phyloP scores from a whole-genome alignment of 1,284 basidiomycete species.

The Flammula alnicola region DNA sequence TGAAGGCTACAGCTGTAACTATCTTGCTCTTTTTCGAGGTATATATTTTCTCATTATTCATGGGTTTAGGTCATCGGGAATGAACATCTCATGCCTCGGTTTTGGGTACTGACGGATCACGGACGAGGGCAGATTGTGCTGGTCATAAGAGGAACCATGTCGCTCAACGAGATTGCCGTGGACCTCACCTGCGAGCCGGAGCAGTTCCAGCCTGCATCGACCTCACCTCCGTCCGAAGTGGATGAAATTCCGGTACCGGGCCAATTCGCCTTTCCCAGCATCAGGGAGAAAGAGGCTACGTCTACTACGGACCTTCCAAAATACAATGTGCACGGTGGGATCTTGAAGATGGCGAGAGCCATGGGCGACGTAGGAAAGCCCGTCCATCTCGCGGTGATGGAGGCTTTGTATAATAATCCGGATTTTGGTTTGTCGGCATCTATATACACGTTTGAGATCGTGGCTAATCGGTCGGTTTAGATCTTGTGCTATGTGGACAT shows the following conservation, averaged over 20 bases:
- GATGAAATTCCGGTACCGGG: slow-evolving; percentile 35
- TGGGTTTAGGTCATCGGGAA: slow-evolving; percentile 58
- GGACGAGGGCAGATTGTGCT: slow-evolving; percentile 72
- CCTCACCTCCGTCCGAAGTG: slow-evolving; percentile 34
- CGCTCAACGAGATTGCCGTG: slow-evolving; percentile 81
- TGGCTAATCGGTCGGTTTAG: slow-evolving; percentile 38
- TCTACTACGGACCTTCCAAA: slow-evolving; percentile 22
- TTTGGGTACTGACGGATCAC: slow-evolving; percentile 83
- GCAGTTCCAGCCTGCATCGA: slow-evolving; percentile 60
- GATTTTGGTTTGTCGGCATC: slow-evolving; percentile 61
- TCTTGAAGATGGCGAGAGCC: slow-evolving; percentile 76
- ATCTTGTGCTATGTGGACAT: slow-evolving; percentile 81
- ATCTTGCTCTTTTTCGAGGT: background rate
- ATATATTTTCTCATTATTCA: slow-evolving; percentile 28
- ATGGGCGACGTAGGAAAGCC: slow-evolving; percentile 81
- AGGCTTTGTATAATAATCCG: slow-evolving; percentile 69
- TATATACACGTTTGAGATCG: background rate
- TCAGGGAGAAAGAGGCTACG: slow-evolving; percentile 11
- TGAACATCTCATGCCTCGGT: slow-evolving; percentile 75
- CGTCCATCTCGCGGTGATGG: slow-evolving; percentile 74
- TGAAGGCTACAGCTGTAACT: slow-evolving; percentile 45
- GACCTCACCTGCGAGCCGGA: slow-evolving; percentile 79
- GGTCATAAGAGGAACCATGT: slow-evolving; percentile 82
- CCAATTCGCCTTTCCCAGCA: slow-evolving; percentile 33
- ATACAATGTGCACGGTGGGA: slow-evolving; percentile 78